Evolutionary conservation across 2,329 filamentous ascomycete genomes (phyloP).

Genomic region (Myriosclerotinia duriaeana): DNA sequence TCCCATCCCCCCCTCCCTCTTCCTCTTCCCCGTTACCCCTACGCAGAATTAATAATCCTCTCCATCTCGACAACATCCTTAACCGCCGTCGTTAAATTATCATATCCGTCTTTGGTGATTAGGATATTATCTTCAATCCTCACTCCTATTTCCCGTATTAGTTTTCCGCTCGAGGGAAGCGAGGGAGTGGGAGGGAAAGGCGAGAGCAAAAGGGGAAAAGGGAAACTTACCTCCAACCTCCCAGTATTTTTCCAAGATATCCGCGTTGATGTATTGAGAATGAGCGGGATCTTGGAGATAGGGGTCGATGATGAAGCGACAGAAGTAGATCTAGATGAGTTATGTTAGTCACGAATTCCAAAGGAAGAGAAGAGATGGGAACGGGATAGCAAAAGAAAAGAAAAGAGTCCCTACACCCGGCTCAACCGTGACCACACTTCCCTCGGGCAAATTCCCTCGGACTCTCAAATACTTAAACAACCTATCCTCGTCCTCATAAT

Average conservation of each 20-base stretch:
- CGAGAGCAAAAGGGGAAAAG: neutral
- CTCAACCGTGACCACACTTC: constrained; percentile 89
- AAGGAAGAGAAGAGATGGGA: neutral
- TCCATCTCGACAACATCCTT: constrained; percentile 67
- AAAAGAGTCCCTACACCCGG: constrained; percentile 66
- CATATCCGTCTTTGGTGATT: constrained; percentile 65
- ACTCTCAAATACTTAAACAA: constrained; percentile 88
- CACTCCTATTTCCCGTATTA: constrained; percentile 43
- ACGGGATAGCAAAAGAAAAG: neutral
- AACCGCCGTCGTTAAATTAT: constrained; percentile 70
- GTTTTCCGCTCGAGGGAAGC: neutral
- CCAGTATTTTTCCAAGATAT: constrained; percentile 77
- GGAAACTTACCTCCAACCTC: constrained; percentile 59
- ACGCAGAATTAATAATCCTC: constrained; percentile 34
- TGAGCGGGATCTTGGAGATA: constrained; percentile 72
- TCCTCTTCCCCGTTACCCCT: neutral
- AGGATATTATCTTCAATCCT: constrained; percentile 71
- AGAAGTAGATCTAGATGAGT: constrained; percentile 74
- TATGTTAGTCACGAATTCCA: neutral
- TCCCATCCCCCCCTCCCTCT: no score
- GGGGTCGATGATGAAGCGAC: constrained; percentile 80
- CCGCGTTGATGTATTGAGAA: constrained; percentile 71
- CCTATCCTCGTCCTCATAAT: constrained; percentile 74
- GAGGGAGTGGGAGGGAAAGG: neutral
- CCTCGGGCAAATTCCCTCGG: constrained; percentile 70